These are phyloP conservation scores for Tolypocladium pustulatum DNA, from an alignment of 2,329 filamentous ascomycete species.

Conservation along the genomic window DNA sequence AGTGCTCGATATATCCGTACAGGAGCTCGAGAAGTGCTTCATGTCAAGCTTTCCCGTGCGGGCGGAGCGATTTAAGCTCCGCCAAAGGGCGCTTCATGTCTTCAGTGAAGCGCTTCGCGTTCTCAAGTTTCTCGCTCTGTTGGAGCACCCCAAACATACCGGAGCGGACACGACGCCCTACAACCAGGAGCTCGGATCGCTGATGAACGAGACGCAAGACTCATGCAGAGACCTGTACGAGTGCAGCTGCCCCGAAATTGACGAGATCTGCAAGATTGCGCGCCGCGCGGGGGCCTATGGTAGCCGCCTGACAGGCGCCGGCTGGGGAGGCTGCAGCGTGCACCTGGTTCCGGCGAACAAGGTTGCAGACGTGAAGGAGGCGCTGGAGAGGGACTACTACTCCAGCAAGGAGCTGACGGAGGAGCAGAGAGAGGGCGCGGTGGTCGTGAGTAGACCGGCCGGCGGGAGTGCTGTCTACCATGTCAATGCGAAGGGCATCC, in stretches of 20 bases:
- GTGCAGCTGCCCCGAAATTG: constrained; percentile 87
- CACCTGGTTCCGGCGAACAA: constrained; percentile 81
- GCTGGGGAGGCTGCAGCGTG: constrained; percentile 94
- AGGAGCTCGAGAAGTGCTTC: constrained; percentile 66
- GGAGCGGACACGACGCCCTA: constrained; percentile 46
- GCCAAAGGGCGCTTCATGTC: constrained; percentile 81
- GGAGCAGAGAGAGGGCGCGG: constrained; percentile 66
- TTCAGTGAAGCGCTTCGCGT: constrained; percentile 84
- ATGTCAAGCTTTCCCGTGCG: constrained; percentile 84
- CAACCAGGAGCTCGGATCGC: constrained; percentile 60
- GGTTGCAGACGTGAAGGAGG: constrained; percentile 65
- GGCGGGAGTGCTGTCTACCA: constrained; percentile 53
- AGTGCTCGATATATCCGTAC: constrained; percentile 56
- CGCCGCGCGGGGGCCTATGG: constrained; percentile 71
- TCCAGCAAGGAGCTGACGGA: constrained; percentile 51
- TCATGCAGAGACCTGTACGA: constrained; percentile 83
- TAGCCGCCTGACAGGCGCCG: constrained; percentile 79
- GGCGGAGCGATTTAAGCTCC: constrained; percentile 76
- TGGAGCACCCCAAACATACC: constrained; percentile 41
- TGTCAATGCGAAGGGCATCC: constrained; percentile 19
- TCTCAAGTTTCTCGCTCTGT: constrained; percentile 67
- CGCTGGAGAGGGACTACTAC: constrained; percentile 77
- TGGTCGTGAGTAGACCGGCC: constrained; percentile 83
- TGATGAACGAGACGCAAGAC: constrained; percentile 83
- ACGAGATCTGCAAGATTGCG: constrained; percentile 75